Percentiles rank a stretch among this genome's conserved stretches.
Evolutionary conservation across 2,329 filamentous ascomycete species (phyloP).

Genomic region (Lithohypha guttulata): DNA sequence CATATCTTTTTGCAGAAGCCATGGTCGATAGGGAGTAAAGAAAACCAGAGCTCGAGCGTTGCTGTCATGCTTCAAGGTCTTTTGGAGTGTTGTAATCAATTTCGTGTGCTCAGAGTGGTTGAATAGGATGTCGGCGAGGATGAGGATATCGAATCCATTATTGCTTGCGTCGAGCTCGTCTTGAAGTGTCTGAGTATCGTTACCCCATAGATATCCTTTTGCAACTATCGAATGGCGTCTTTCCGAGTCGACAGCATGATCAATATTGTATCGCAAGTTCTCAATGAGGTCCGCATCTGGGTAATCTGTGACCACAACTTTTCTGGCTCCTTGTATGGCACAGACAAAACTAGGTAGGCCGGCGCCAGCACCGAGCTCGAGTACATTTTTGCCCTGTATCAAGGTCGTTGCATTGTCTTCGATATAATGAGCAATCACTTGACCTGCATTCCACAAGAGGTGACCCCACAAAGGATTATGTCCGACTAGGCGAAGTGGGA

Average conservation of each 20-base stretch:
- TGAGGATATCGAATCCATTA: conserved; percentile 60
- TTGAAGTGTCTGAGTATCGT: conserved; percentile 48
- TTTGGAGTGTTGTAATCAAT: conserved; percentile 59
- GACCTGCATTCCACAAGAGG: conserved; percentile 81
- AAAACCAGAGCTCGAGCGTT: conserved; percentile 67
- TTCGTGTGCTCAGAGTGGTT: conserved; percentile 79
- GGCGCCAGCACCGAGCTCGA: conserved; percentile 82
- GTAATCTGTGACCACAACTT: conserved; percentile 73
- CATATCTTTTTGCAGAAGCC: conserved; percentile 75
- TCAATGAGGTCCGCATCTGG: conserved; percentile 73
- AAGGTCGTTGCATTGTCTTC: conserved; percentile 53
- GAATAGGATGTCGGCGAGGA: conserved; percentile 83
- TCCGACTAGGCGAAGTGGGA: conserved; percentile 70
- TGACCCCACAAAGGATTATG: conserved; percentile 85
- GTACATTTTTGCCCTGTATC: conserved; percentile 57
- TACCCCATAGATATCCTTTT: conserved; percentile 77
- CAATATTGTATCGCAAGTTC: conserved; percentile 68
- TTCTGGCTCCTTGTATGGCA: conserved; percentile 58
- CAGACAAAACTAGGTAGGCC: conserved; percentile 73
- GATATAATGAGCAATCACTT: conserved; percentile 66
- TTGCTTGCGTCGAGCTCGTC: conserved; percentile 37
- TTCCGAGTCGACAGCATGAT: conserved; percentile 40
- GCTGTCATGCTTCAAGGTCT: conserved; percentile 49
- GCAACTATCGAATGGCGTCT: conserved; percentile 41
- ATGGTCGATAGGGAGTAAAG: conserved; percentile 88